Percentiles rank a stretch among this genome's conserved stretches.
phyloP scores from a whole-genome alignment of 2,329 filamentous ascomycete species.

The Sporothrix brunneoviolacea region DNA sequence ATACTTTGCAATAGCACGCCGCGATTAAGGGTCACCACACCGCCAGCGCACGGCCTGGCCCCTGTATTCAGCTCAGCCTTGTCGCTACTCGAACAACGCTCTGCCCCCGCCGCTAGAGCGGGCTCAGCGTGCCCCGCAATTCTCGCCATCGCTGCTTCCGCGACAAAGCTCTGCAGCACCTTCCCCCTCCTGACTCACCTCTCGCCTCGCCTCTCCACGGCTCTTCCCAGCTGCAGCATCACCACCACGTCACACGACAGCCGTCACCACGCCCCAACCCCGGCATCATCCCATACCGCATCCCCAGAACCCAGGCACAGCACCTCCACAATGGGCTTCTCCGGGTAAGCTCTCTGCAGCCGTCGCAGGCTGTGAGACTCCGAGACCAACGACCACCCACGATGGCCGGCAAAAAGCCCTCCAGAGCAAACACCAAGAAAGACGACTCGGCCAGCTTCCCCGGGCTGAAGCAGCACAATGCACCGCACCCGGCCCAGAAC shows the following conservation, averaged over 20 bases:
- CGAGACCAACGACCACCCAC: constrained; percentile 21
- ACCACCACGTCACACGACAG: too few species aligned
- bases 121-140: too few species aligned
- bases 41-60: neutral
- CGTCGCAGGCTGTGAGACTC: constrained; percentile 40
- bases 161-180: neutral
- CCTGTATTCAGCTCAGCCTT: constrained; percentile 10
- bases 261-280: neutral
- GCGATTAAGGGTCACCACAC: neutral
- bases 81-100: neutral
- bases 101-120: neutral
- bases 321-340: constrained; percentile 32
- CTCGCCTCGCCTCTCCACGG: too few species aligned
- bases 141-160: neutral
- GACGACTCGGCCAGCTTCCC: constrained; percentile 44
- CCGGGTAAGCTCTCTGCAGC: constrained; percentile 44
- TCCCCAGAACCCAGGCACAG: neutral
- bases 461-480: constrained; percentile 34
- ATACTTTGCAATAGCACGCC: neutral
- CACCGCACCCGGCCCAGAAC: neutral
- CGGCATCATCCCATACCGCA: neutral
- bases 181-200: too few species aligned
- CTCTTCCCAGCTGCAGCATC: too few species aligned
- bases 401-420: constrained; percentile 52
- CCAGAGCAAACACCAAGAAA: constrained; percentile 27